Conservation (phyloP, 2,329 filamentous ascomycete genomes). For the Botrytis galanthina region DNA sequence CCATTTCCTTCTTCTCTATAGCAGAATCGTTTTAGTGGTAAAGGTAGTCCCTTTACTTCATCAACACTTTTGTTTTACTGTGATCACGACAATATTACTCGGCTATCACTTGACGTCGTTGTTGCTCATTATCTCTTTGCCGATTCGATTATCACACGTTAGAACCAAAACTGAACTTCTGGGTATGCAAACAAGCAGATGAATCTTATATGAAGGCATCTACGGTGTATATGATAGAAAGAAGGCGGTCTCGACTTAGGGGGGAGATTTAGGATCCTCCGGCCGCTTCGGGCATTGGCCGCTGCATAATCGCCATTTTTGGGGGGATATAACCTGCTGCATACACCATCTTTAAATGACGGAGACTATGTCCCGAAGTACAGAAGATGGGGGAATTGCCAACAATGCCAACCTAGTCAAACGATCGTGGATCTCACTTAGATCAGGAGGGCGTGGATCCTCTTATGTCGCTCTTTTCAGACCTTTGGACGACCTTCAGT, state of each 20-base stretch:
- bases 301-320: neutral
- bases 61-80: neutral
- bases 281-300: neutral
- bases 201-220: neutral
- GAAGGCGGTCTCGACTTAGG: neutral
- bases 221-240: neutral
- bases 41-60: neutral
- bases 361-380: neutral
- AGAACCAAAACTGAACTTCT: too few species aligned
- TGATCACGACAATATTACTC: neutral
- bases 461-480: slow-evolving; percentile 50
- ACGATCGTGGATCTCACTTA: neutral
- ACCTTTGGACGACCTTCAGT: slow-evolving; percentile 43
- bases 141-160: neutral
- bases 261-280: neutral
- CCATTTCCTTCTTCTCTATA: neutral
- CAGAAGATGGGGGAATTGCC: neutral
- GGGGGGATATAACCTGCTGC: neutral
- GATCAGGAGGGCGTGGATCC: slow-evolving; percentile 22
- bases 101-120: neutral
- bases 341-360: neutral
- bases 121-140: neutral
- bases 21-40: too few species aligned
- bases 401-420: neutral
- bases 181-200: neutral